phyloP scores from a whole-genome alignment of 495 filamentous ascomycete species.

The Aspergillus avenaceus region DNA sequence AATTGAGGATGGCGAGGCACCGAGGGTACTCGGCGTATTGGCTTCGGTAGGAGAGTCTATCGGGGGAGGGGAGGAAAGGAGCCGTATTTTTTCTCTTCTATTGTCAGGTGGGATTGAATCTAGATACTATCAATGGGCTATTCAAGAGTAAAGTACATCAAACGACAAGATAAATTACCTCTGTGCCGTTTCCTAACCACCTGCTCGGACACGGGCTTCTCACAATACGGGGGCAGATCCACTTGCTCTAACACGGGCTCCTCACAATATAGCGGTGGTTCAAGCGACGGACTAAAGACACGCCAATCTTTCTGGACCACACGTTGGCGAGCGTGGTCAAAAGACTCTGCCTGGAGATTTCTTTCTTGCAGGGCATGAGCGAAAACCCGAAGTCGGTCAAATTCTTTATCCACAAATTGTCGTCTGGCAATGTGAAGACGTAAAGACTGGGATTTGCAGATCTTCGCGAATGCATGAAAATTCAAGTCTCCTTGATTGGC shows the following conservation, averaged over 20 bases:
- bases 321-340: slow-evolving; percentile 15
- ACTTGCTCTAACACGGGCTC: slow-evolving; percentile 14
- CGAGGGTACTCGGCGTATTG: slow-evolving; percentile 17
- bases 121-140: slow-evolving; percentile 17
- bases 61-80: slow-evolving; percentile 12
- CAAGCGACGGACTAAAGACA: slow-evolving; percentile 15
- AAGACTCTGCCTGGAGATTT: slow-evolving; percentile 14
- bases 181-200: slow-evolving; percentile 15
- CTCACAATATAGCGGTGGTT: slow-evolving; percentile 19
- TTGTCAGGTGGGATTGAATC: slow-evolving; percentile 10
- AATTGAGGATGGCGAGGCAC: slow-evolving; percentile 15
- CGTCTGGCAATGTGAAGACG: slow-evolving; percentile 16
- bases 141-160: slow-evolving; percentile 13
- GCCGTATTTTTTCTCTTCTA: slow-evolving; percentile 15
- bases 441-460: slow-evolving; percentile 19
- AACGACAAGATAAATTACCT: slow-evolving; percentile 15
- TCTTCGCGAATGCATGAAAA: slow-evolving; percentile 17
- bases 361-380: slow-evolving; percentile 12
- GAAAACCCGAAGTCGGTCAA: slow-evolving; percentile 12
- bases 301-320: slow-evolving; percentile 16
- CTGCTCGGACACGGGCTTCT: slow-evolving; percentile 2
- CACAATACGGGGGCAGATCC: slow-evolving; percentile 13
- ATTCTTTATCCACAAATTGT: slow-evolving; percentile 20
- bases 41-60: slow-evolving; percentile 17
- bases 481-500: slow-evolving; percentile 10